Conservation (phyloP, 1,284 basidiomycete genomes). For the Uromyces viciae-fabae region DNA sequence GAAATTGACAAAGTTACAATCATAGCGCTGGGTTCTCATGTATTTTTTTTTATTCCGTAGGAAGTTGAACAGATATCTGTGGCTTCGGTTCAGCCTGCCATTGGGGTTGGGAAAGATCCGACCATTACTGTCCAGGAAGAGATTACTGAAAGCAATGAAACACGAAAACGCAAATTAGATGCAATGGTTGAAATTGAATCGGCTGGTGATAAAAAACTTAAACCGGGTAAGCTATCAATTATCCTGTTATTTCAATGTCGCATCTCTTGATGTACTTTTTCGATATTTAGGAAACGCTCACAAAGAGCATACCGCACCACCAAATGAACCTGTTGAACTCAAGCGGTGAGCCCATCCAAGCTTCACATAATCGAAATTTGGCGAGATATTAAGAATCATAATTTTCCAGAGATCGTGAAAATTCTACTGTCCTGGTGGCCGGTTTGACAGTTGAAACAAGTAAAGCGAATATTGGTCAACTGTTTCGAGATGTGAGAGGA, state of each 20-base stretch:
- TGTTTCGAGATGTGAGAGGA: constrained; percentile 78
- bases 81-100: background rate
- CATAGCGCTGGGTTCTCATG: background rate
- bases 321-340: background rate
- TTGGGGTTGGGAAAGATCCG: background rate
- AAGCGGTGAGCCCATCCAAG: background rate
- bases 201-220: constrained; percentile 21
- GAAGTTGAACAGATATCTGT: constrained; percentile 7
- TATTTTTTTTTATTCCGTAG: background rate
- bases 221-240: constrained; percentile 3
- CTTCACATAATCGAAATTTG: background rate
- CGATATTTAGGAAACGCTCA: background rate
- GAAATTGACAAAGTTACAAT: background rate
- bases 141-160: background rate
- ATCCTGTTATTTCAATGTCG: background rate
- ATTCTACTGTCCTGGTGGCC: constrained; percentile 82
- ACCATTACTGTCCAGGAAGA: background rate
- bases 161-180: constrained; percentile 36
- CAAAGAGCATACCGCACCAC: background rate
- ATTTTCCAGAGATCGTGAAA: constrained; percentile 78
- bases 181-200: constrained; percentile 3
- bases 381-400: background rate
- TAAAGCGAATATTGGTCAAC: constrained; percentile 65
- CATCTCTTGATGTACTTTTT: background rate
- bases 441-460: constrained; percentile 64